phyloP scores from a whole-genome alignment of 768 basidiomycete species.

The Xerocomus brunneocitrinus region DNA sequence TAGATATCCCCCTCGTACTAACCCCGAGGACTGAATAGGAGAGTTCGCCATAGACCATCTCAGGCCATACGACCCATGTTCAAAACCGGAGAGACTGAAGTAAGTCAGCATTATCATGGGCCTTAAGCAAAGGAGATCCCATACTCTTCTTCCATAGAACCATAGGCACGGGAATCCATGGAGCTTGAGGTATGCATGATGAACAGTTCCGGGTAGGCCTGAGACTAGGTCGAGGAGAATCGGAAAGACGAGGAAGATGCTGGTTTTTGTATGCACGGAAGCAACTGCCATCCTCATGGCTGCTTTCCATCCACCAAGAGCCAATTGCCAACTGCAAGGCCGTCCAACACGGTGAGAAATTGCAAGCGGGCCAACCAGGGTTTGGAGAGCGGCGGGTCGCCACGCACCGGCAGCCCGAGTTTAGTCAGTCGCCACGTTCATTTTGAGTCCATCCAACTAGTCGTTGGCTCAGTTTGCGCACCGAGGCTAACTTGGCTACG shows the following conservation, averaged over 20 bases:
- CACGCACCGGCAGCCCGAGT: not conserved
- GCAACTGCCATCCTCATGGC: not conserved
- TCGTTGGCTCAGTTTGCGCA: not conserved
- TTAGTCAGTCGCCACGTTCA: not conserved
- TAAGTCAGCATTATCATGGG: not conserved
- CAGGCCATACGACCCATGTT: not conserved
- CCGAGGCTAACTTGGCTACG: no score
- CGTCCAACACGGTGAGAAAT: not conserved
- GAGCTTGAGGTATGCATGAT: not conserved
- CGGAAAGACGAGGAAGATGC: not conserved
- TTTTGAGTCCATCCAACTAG: not conserved
- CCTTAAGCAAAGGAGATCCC: not conserved
- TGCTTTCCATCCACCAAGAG: not conserved
- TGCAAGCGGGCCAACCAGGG: not conserved
- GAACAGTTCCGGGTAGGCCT: no score
- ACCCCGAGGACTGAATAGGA: not conserved
- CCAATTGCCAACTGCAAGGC: not conserved
- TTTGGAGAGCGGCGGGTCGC: not conserved
- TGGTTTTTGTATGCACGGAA: not conserved
- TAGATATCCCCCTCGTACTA: not conserved
- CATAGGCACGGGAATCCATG: not conserved
- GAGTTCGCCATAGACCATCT: not conserved
- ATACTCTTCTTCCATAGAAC: not conserved
- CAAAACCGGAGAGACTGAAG: not conserved
- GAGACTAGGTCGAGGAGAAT: not conserved